Percentiles rank a stretch among this genome's conserved stretches.
These are phyloP conservation scores for Trichoderma breve DNA, from an alignment of 2,329 filamentous ascomycete genomes.

Conservation along the genomic window DNA sequence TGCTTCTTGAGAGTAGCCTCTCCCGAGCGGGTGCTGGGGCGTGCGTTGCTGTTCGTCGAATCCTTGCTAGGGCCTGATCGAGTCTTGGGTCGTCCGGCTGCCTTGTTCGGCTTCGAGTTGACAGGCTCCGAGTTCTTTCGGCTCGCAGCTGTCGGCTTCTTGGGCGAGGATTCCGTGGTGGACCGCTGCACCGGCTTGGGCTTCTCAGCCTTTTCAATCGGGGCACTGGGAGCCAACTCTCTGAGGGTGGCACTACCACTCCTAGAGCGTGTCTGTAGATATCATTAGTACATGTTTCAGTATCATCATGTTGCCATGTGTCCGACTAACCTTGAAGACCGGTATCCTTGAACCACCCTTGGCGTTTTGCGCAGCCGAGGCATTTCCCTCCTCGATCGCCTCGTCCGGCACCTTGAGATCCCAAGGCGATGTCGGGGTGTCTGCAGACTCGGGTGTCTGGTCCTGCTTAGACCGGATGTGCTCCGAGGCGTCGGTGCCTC, in stretches of 20 bases:
- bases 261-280: slow-evolving; percentile 62
- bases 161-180: slow-evolving; percentile 52
- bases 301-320: slow-evolving; percentile 45
- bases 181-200: slow-evolving; percentile 38
- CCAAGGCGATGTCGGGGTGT: slow-evolving; percentile 54
- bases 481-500: slow-evolving; percentile 34
- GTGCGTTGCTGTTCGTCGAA: slow-evolving; percentile 44
- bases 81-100: slow-evolving; percentile 58
- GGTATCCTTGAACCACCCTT: slow-evolving; percentile 80
- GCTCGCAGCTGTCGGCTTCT: slow-evolving; percentile 42
- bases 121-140: slow-evolving; percentile 45
- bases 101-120: slow-evolving; percentile 41
- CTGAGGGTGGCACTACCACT: slow-evolving; percentile 63
- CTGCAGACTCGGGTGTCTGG: slow-evolving; percentile 41
- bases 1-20: slow-evolving; percentile 55
- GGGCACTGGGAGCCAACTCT: slow-evolving; percentile 25
- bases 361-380: slow-evolving; percentile 42
- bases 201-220: slow-evolving; percentile 23
- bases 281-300: slow-evolving; percentile 52
- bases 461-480: slow-evolving; percentile 45
- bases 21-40: slow-evolving; percentile 63
- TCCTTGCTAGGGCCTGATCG: slow-evolving; percentile 55
- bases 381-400: slow-evolving; percentile 58
- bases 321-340: slow-evolving; percentile 74
- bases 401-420: slow-evolving; percentile 78